Evolutionary conservation across 2,329 filamentous ascomycete genomes (phyloP).

Genomic region (Fusarium subtropicale): DNA sequence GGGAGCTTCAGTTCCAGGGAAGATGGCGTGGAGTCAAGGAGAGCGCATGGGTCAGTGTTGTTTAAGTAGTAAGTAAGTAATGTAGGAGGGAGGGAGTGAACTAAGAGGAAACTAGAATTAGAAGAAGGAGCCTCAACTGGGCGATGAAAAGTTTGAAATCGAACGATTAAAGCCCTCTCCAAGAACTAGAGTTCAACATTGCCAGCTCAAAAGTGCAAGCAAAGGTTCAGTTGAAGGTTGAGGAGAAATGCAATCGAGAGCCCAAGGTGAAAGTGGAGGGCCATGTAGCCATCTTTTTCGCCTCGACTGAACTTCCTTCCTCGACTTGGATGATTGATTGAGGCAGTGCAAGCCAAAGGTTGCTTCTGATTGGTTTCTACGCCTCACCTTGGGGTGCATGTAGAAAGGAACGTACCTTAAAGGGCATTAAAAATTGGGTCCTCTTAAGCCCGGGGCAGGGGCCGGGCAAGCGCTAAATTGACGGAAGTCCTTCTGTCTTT

Average conservation of each 20-base stretch:
- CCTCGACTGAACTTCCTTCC: conserved; percentile 15
- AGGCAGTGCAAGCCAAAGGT: conserved; percentile 38
- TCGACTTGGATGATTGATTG: conserved; percentile 26
- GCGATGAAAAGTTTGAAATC: conserved; percentile 15
- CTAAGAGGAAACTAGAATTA: conserved; percentile 21
- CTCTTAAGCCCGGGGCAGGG: conserved; percentile 23
- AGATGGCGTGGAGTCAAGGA: conserved; percentile 42
- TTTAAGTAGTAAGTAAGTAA: conserved; percentile 13
- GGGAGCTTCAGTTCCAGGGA: conserved; percentile 32
- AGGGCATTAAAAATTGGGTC: conserved; percentile 9
- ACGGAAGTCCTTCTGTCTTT: conserved; percentile 29
- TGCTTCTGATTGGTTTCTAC: conserved; percentile 28
- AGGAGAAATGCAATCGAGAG: conserved; percentile 23
- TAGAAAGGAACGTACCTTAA: conserved; percentile 6
- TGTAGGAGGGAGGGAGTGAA: not conserved
- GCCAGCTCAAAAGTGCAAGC: conserved; percentile 13
- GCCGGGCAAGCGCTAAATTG: conserved; percentile 17
- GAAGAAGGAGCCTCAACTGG: conserved; percentile 12
- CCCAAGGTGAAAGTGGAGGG: conserved; percentile 1
- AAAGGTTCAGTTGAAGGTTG: conserved; percentile 25
- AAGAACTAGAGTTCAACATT: conserved; percentile 15
- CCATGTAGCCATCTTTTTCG: conserved; percentile 25
- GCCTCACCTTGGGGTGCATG: conserved; percentile 8
- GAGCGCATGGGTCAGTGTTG: conserved; percentile 33
- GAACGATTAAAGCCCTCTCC: conserved; percentile 6